Evolutionary conservation across 176 grass and related monocot species (phyloP), one percentile per base, ranked within the genome.

Genomic region (Musa acuminata): DNA sequence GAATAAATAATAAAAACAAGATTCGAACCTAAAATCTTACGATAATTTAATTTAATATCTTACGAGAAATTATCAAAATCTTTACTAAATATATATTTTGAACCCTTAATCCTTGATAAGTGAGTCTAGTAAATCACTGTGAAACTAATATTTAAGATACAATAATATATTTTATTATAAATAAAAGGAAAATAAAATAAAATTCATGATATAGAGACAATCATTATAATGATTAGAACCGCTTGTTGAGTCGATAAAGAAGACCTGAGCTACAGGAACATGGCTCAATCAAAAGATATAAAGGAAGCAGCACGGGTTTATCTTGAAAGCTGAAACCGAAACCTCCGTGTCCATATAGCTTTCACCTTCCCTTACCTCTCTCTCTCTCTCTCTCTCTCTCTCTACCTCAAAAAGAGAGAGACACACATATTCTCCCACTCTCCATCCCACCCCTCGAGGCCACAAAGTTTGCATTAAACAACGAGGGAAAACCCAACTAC

Each of bases 351-450:
- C 27, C 65, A 27, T 24, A 1, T 12, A 9, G 22, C 12, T 67
- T 29, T 11, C 29, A 35, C 29, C 29, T 35, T 13, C 11, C 49
- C 48, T 19, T 25, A 1, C 23, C 76, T 75, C 79, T 88, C 77
- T 84, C 85, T 82, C 62, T 84, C 80, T 78, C 78, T 52, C 64
- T 81, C 69, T 76, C 80, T 76, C 71, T n/a, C n/a, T n/a, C n/a
- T n/a, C n/a, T n/a, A n/a, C n/a, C n/a, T n/a, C n/a, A n/a, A n/a
- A n/a, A n/a, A n/a, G n/a, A n/a, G n/a, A n/a, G n/a, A n/a, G n/a
- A n/a, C n/a, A 97, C 93, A 93, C 90, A 97, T 93, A 93, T 90
- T 87, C 79, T 83, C 67, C 65, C 76, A 84, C 79, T 53, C 63
- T 23, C 23, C 23, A 23, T 23, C 23, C 23, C 23, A 23, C 23